Percentiles rank a stretch among this genome's conserved stretches.
Evolutionary conservation across 495 filamentous ascomycete genomes (phyloP).

Genomic region (Penicillium flavigenum): DNA sequence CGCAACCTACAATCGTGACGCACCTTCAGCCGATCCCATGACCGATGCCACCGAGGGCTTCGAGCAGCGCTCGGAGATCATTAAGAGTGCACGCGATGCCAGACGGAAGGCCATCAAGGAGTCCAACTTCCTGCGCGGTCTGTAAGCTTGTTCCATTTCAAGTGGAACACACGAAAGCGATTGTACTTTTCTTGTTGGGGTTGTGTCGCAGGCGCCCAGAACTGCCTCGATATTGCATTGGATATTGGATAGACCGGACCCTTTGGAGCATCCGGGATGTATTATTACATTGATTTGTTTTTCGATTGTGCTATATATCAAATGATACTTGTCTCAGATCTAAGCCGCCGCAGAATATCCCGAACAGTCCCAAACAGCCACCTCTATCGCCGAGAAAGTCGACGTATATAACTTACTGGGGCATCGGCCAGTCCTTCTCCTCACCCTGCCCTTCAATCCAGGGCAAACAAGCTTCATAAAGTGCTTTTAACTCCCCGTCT

Average conservation of each 20-base stretch:
- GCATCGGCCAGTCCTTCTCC: slow-evolving; percentile 34
- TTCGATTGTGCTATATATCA: slow-evolving; percentile 34
- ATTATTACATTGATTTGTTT: slow-evolving; percentile 32
- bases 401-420: slow-evolving; percentile 4
- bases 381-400: not conserved
- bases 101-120: slow-evolving; percentile 84
- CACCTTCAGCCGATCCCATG: slow-evolving; percentile 28
- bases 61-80: slow-evolving; percentile 44
- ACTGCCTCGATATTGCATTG: slow-evolving; percentile 8
- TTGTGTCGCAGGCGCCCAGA: slow-evolving; percentile 5
- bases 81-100: slow-evolving; percentile 64
- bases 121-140: slow-evolving; percentile 84
- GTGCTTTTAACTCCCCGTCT: slow-evolving; percentile 23
- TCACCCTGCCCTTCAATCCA: slow-evolving; percentile 36
- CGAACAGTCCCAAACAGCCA: slow-evolving; percentile 16
- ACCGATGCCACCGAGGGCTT: slow-evolving; percentile 36
- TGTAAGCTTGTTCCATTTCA: slow-evolving; percentile 48
- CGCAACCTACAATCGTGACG: slow-evolving; percentile 41
- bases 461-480: slow-evolving; percentile 32
- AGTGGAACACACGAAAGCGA: slow-evolving; percentile 13
- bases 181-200: slow-evolving; percentile 12
- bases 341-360: not conserved
- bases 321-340: slow-evolving; percentile 21
- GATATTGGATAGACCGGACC: slow-evolving; percentile 16
- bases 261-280: slow-evolving; percentile 20